phyloP scores from a whole-genome alignment of 2,329 filamentous ascomycete species.

The Metarhizium sp. region DNA sequence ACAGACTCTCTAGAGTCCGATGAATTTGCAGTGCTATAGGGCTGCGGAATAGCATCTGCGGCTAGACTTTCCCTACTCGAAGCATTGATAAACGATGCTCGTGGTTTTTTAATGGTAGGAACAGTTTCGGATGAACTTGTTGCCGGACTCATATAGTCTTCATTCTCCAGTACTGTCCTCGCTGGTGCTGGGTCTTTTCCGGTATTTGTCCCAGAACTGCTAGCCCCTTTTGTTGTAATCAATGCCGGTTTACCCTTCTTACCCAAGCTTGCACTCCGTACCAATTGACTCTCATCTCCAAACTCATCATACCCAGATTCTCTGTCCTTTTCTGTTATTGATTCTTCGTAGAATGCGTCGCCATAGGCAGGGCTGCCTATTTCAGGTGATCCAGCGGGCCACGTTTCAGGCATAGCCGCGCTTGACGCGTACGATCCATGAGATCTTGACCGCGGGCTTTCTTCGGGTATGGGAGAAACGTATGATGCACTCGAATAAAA shows the following conservation, averaged over 20 bases:
- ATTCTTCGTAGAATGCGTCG: constrained; percentile 43
- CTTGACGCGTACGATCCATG: constrained; percentile 63
- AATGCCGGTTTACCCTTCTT: constrained; percentile 50
- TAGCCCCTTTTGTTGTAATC: constrained; percentile 28
- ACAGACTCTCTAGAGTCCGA: constrained; percentile 28
- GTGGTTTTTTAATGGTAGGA: constrained; percentile 16
- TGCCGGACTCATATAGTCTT: constrained; percentile 36
- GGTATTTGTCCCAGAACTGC: constrained; percentile 5
- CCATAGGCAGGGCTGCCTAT: constrained; percentile 33
- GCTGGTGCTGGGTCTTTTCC: constrained; percentile 24
- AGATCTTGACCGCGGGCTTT: constrained; percentile 48
- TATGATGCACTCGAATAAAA: constrained; percentile 58
- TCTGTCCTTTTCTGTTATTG: constrained; percentile 33
- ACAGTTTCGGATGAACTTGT: constrained; percentile 36
- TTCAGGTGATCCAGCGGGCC: constrained; percentile 41
- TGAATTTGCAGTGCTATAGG: constrained; percentile 39
- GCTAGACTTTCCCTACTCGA: constrained; percentile 19
- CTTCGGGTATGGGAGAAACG: constrained; percentile 69
- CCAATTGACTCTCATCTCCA: constrained; percentile 47
- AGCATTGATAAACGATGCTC: constrained; percentile 8
- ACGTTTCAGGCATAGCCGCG: constrained; percentile 60
- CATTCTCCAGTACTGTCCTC: constrained; percentile 34
- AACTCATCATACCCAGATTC: constrained; percentile 34
- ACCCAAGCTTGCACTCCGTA: constrained; percentile 52
- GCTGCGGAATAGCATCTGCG: constrained; percentile 38